These are phyloP conservation scores for Colletotrichum abscissum DNA, from an alignment of 2,329 filamentous ascomycete species.

Conservation along the genomic window DNA sequence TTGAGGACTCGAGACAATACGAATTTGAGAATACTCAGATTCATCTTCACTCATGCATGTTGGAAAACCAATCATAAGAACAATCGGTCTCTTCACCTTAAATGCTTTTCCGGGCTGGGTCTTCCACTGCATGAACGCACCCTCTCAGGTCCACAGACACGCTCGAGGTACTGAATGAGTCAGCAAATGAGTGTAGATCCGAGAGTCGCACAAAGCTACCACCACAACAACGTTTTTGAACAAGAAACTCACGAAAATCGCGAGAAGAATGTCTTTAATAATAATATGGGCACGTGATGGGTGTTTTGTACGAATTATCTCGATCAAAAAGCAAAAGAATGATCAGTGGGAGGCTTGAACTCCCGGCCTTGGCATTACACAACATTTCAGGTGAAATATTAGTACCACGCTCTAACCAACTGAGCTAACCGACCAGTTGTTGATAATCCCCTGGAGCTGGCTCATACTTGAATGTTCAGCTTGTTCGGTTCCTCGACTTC, in stretches of 20 bases:
- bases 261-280: too few relatives aligned
- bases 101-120: not conserved
- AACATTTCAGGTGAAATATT: not conserved
- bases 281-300: too few relatives aligned
- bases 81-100: not conserved
- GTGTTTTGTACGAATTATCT: too few relatives aligned
- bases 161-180: not conserved
- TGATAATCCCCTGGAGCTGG: fast-evolving
- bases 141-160: too few relatives aligned
- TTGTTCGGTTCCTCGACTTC: too few relatives aligned
- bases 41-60: not conserved
- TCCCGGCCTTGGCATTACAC: conserved; percentile 19
- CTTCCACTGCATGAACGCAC: not conserved
- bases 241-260: too few relatives aligned
- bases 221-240: too few relatives aligned
- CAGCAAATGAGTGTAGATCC: not conserved
- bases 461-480: fast-evolving
- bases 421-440: conserved; percentile 25
- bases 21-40: too few relatives aligned
- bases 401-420: conserved; percentile 24
- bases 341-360: conserved; percentile 25
- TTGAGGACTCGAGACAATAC: not conserved
- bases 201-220: too few relatives aligned
- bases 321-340: fast-evolving
- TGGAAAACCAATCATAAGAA: not conserved